These are phyloP conservation scores for Spiromastix sp. DNA, from an alignment of 2,329 filamentous ascomycete species.

Conservation along the genomic window DNA sequence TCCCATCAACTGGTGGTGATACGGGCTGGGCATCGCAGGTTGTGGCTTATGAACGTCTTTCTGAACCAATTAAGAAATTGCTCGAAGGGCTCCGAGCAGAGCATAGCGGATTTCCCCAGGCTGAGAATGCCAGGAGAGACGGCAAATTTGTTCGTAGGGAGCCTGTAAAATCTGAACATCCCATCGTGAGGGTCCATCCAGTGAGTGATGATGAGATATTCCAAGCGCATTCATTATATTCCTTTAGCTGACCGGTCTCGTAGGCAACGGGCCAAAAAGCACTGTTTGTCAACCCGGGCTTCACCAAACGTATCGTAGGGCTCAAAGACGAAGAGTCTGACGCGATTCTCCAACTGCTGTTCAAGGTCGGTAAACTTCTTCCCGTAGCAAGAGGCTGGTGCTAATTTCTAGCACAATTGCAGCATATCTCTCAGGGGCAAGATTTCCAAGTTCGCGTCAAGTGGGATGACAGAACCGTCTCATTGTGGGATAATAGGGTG, in stretches of 20 bases:
- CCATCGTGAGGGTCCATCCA: conserved; percentile 24
- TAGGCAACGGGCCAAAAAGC: conserved; percentile 22
- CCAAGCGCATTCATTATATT: too few relatives aligned
- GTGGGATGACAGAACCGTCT: conserved; percentile 24
- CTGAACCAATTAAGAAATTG: conserved; percentile 15
- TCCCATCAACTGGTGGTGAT: conserved; percentile 20
- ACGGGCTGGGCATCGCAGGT: conserved; percentile 20
- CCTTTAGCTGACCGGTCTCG: not conserved
- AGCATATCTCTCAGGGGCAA: conserved; percentile 30
- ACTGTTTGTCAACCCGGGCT: conserved; percentile 24
- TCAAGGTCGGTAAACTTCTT: conserved; percentile 13
- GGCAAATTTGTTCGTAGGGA: conserved; percentile 20
- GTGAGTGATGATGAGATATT: conserved; percentile 3
- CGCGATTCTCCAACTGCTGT: conserved; percentile 29
- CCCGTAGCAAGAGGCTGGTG: not conserved
- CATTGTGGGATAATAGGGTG: conserved; percentile 25
- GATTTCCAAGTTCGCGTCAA: conserved; percentile 24
- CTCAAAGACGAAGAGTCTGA: conserved; percentile 35
- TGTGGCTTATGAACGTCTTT: conserved; percentile 21
- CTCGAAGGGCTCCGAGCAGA: conserved; percentile 21
- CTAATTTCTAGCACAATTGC: conserved; percentile 15
- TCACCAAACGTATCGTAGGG: conserved; percentile 30
- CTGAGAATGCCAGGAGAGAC: conserved; percentile 10
- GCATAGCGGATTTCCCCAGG: conserved; percentile 21
- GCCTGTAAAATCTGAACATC: conserved; percentile 21